Evolutionary conservation across 1,284 basidiomycete genomes (phyloP).

Genomic region (Malassezia nana): DNA sequence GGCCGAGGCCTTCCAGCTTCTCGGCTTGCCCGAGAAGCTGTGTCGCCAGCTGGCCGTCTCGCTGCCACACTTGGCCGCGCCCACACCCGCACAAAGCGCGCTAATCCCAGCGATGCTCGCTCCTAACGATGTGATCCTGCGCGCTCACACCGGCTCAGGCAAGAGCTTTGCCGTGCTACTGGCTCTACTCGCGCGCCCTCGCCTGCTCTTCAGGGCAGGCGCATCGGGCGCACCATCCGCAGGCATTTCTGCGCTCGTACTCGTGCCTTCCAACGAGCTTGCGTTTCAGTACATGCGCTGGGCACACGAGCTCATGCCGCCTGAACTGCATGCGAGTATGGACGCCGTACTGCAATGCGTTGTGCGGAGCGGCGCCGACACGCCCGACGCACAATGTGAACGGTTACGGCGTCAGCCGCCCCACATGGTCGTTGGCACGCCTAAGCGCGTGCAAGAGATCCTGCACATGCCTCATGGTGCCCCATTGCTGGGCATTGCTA

Average conservation of each 20-base stretch:
- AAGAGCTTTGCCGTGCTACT: constrained; percentile 43
- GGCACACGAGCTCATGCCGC: constrained; percentile 31
- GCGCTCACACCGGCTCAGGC: constrained; percentile 44
- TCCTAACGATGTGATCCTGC: constrained; percentile 34
- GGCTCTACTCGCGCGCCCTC: constrained; percentile 39
- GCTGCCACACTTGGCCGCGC: constrained; percentile 30
- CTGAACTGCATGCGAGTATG: constrained; percentile 18
- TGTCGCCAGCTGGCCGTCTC: constrained; percentile 24
- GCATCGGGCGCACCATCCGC: neutral
- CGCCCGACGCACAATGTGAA: constrained; percentile 23
- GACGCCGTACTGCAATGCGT: constrained; percentile 34
- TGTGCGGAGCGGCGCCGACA: constrained; percentile 24
- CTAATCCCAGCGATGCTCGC: constrained; percentile 33
- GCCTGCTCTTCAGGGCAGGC: constrained; percentile 27
- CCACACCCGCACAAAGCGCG: constrained; percentile 34
- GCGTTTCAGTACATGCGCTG: constrained; percentile 39
- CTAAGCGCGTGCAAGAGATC: constrained; percentile 35
- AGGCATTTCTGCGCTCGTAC: constrained; percentile 32
- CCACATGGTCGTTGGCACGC: constrained; percentile 41
- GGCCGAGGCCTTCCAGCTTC: neutral
- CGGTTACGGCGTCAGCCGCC: constrained; percentile 27
- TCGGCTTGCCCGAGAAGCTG: constrained; percentile 28
- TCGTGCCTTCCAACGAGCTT: constrained; percentile 44
- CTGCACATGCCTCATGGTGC: constrained; percentile 25
- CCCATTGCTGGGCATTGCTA: constrained; percentile 30